phyloP scores from a whole-genome alignment of 2,329 filamentous ascomycete species.

The Sporothrix inflata region DNA sequence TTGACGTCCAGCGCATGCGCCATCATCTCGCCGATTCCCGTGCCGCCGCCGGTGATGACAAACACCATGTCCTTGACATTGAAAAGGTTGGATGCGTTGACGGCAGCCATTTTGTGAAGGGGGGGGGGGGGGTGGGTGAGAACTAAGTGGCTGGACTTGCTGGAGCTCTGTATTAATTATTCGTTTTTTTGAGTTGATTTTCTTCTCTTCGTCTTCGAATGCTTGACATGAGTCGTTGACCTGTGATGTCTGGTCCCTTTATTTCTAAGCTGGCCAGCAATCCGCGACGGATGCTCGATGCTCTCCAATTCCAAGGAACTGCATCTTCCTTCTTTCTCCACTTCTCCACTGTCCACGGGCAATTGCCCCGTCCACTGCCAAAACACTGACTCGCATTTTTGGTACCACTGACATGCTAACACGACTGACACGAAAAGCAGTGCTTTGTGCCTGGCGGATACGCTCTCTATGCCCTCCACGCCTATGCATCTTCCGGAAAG shows the following conservation, averaged over 20 bases:
- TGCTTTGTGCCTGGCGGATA: background rate
- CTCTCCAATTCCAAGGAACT: constrained; percentile 14
- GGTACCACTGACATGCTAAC: background rate
- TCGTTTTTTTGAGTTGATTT: too few relatives aligned
- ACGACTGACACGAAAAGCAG: background rate
- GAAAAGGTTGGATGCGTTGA: constrained; percentile 9
- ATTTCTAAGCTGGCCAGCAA: constrained; percentile 6
- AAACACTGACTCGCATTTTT: too few relatives aligned
- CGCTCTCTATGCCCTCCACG: background rate
- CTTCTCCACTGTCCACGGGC: background rate
- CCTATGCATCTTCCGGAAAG: constrained; percentile 9
- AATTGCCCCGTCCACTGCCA: too few relatives aligned
- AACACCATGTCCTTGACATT: constrained; percentile 24
- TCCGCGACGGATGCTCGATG: background rate
- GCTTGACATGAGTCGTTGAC: background rate
- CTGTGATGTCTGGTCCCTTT: background rate
- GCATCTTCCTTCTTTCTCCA: background rate
- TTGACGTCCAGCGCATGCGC: constrained; percentile 27
- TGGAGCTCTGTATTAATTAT: background rate
- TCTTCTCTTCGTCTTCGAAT: background rate
- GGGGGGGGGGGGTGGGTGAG: background rate
- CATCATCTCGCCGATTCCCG: constrained; percentile 28
- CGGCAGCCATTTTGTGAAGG: constrained; percentile 6
- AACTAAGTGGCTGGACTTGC: background rate
- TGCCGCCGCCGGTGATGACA: constrained; percentile 25